phyloP scores from a whole-genome alignment of 768 basidiomycete species.

The Termitomyces sp. region DNA sequence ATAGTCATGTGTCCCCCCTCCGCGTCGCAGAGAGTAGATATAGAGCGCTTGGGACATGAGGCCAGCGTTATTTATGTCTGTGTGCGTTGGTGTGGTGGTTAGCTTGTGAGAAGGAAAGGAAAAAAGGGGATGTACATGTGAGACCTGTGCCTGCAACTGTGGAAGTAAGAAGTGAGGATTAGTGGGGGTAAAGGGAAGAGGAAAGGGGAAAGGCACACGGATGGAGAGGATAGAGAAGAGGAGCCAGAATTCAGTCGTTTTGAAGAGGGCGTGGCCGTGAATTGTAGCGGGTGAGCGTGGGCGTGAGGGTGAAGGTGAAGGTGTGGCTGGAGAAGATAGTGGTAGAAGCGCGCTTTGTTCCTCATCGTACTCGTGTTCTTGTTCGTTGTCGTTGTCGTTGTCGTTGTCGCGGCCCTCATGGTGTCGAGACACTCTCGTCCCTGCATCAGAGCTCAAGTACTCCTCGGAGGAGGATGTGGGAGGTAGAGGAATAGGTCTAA shows the following conservation, averaged over 20 bases:
- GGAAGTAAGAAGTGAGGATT: not conserved
- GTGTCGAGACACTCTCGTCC: not conserved
- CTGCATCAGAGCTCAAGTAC: not conserved
- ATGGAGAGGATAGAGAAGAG: slow-evolving; percentile 46
- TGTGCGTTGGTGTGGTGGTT: not conserved
- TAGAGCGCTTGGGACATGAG: slow-evolving; percentile 67
- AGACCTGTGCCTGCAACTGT: slow-evolving; percentile 71
- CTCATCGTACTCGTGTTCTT: slow-evolving; percentile 2
- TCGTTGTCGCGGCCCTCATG: not conserved
- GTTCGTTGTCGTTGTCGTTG: not conserved
- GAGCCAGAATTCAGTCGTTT: slow-evolving; percentile 21
- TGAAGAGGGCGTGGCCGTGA: slow-evolving; percentile 16
- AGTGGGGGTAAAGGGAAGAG: slow-evolving; percentile 17
- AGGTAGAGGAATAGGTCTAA: slow-evolving; percentile 70
- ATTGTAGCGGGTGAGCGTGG: slow-evolving; percentile 14
- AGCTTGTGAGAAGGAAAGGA: not conserved
- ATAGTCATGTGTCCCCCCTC: slow-evolving; percentile 39
- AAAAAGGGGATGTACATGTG: slow-evolving; percentile 49
- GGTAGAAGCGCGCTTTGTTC: slow-evolving; percentile 3
- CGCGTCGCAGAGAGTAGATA: slow-evolving; percentile 32
- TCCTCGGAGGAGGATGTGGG: slow-evolving; percentile 37
- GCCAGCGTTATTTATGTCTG: slow-evolving; percentile 80
- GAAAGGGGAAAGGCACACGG: slow-evolving; percentile 38
- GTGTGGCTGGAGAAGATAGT: not conserved
- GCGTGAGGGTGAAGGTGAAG: not conserved